These are phyloP conservation scores for Phytophthora meadii DNA, from an alignment of 352 stramenopile genomes.

Conservation along the genomic window DNA sequence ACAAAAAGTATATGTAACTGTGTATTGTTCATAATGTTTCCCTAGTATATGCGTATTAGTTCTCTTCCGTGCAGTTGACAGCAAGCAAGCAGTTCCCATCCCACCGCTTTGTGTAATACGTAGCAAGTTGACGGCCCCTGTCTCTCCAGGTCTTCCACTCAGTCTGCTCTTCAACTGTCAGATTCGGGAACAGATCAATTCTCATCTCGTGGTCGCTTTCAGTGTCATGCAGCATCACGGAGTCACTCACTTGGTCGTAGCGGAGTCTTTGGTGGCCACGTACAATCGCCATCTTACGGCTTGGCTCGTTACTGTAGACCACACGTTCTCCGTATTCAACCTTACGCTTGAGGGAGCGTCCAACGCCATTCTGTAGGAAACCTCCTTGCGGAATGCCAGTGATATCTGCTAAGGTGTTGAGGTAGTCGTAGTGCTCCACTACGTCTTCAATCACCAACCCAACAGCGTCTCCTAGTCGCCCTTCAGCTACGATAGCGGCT, in stretches of 20 bases:
- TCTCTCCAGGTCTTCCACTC: constrained; percentile 29
- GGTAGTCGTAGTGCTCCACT: constrained; percentile 47
- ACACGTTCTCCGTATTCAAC: constrained; percentile 40
- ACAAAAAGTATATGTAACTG: not conserved
- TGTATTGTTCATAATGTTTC: constrained; percentile 15
- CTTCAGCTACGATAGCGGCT: constrained; percentile 42
- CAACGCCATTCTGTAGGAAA: constrained; percentile 45
- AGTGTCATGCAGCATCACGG: constrained; percentile 47
- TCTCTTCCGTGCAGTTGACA: constrained; percentile 29
- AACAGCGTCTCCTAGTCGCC: constrained; percentile 35
- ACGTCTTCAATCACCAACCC: constrained; percentile 38
- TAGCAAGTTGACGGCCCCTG: constrained; percentile 43
- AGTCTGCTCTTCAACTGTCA: constrained; percentile 24
- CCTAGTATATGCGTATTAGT: not conserved
- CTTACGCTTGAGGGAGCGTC: constrained; percentile 51
- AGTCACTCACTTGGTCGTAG: constrained; percentile 44
- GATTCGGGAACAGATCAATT: constrained; percentile 41
- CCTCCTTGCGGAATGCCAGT: constrained; percentile 36
- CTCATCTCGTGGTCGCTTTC: constrained; percentile 43
- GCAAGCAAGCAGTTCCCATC: constrained; percentile 45
- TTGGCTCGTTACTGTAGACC: constrained; percentile 64
- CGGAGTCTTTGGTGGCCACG: constrained; percentile 44
- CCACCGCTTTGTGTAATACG: constrained; percentile 64
- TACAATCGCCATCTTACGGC: constrained; percentile 27
- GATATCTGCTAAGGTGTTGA: constrained; percentile 52